These are phyloP conservation scores for Saccharomyces uvarum DNA, from an alignment of 1,139 yeast species.

Conservation along the genomic window DNA sequence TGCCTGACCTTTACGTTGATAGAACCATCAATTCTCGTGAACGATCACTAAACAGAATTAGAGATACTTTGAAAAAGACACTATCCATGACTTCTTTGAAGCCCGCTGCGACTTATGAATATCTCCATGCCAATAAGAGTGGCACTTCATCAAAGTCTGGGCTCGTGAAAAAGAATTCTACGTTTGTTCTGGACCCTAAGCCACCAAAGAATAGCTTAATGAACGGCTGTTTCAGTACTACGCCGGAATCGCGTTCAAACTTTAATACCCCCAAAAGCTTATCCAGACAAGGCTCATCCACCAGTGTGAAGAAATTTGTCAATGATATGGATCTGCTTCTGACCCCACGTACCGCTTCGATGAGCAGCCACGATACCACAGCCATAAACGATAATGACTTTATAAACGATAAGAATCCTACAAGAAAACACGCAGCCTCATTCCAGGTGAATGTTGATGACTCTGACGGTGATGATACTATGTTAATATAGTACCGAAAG, in stretches of 20 bases:
- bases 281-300: conserved; percentile 21
- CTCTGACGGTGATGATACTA: not conserved
- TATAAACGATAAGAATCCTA: not conserved
- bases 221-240: conserved; percentile 30
- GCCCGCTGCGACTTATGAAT: not conserved
- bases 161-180: conserved; percentile 20
- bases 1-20: conserved; percentile 3
- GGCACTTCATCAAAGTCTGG: not conserved
- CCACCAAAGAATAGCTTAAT: conserved; percentile 27
- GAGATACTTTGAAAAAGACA: conserved; percentile 25
- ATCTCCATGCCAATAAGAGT: not conserved
- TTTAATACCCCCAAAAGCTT: conserved; percentile 22
- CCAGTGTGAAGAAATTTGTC: conserved; percentile 7
- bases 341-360: not conserved
- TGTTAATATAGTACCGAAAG: not conserved
- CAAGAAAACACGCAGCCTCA: conserved; percentile 1
- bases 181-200: conserved; percentile 29
- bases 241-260: conserved; percentile 27
- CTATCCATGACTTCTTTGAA: conserved; percentile 27
- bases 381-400: not conserved
- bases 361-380: not conserved
- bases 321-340: conserved; percentile 4
- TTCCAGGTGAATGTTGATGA: conserved; percentile 5
- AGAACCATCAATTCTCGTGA: conserved; percentile 10
- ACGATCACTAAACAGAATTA: conserved; percentile 14